Evolutionary conservation across 2,329 filamentous ascomycete species (phyloP), one percentile per base, ranked within the genome.

Genomic region (Ceratocystis colombiana): DNA sequence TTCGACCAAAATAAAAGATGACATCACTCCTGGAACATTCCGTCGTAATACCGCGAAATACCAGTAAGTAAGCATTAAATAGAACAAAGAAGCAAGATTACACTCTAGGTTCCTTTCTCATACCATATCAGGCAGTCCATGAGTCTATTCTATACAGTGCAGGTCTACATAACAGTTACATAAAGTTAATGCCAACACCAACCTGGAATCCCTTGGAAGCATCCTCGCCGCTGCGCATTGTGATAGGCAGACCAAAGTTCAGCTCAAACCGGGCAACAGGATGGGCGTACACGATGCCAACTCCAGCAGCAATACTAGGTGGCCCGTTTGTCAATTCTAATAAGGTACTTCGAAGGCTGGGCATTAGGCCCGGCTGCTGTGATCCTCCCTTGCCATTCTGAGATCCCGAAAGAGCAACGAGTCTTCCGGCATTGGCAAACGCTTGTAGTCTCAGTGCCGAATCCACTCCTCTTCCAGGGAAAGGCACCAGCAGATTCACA

Each of bases 111-210:
- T 7, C 22, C 6, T 48, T 20, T 25, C 25, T 53, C 20, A 53
- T 8, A 53, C 17, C 22, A 15, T 28, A 12, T 3, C 48, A 5
- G 4, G 17, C 33, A 5, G 12, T 37, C 33, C n/a, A 20, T 37
- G 5, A 20, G 55, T 53, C 20, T 53, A 25, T 53, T 53, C 20
- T 53, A 28, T 53, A 53, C 22, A 53, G 7, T 33, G 17, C 28
- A 50, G 17, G 33, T 10, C 28, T 25, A 28, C 15, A 61, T 48
- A 25, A 20, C n/a, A 41, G 28, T 46, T 88, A 97, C 81, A 97
- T 77, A 74, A 99, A 96, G 77, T 89, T 95, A 73, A 99, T 91
- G 62, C 94, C 94, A 50, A 99, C 90, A n/a, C 94, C 94, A 72
- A 99, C 87, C 74, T 94, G 91, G 69, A 99, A 74, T 0, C 94